Base-by-base conservation (phyloP, 148 eudicot genomes). In the Agrostemma githago region DNA sequence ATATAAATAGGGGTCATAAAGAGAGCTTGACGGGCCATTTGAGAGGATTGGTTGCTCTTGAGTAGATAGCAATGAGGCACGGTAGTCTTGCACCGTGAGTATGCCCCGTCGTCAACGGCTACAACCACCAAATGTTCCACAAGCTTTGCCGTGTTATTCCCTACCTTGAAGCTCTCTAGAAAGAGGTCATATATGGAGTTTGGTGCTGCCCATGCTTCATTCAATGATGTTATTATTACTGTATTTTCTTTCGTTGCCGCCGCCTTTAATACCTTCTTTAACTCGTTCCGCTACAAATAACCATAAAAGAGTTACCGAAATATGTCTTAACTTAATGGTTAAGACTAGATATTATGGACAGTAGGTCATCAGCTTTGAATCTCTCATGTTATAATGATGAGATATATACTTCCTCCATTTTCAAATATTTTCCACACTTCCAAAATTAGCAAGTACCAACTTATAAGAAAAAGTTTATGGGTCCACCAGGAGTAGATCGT, bases 171-270 rank as follows among this genome's bases (percentile, higher is more conserved):
- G 38, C 85, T 65, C 74, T 83, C 74, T 3, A 83, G 72, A 16
- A 79, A 77, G 15, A 83, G 40, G 43, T 83, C 85, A 26, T 69
- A 80, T 63, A 77, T 66, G 3, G 83, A 80, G 57, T 77, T 77
- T 71, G 83, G 85, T 62, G 73, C 76, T 53, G 83, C 81, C 85
- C 85, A 83, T 64, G 85, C 85, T 10, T 80, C 63, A 43, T 83
- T 83, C 21, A 83, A 43, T 1, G 67, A 60, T 48, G 85, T 76
- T 57, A 83, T 11, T 42, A 83, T 76, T 44, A 83, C 83, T 16
- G 79, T 80, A 0, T 77, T 80, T 1, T 80, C 78, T 38, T 72
- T 65, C 16, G 75, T 83, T 71, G 83, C 68, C 3, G 79, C 85
- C 3, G 80, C 72, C 66, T 80, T 68, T 53, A 83, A 70, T 19